A percentile compares a stretch with the other conserved stretches of the same genome.
Evolutionary conservation across 2,329 filamentous ascomycete species (phyloP).

Genomic region (Microcyclosporella mali): DNA sequence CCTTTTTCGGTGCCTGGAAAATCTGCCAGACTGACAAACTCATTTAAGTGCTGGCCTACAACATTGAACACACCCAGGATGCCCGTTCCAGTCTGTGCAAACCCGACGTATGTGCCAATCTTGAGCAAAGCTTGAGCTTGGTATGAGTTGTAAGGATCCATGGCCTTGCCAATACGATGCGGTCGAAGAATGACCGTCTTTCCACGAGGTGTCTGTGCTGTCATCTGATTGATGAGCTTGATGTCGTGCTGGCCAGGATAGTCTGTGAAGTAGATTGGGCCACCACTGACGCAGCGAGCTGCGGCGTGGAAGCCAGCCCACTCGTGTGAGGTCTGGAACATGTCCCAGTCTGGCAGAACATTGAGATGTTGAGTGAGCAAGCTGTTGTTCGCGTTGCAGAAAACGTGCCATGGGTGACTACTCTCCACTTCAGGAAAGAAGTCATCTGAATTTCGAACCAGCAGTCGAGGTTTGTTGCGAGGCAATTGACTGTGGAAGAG

Average conservation of each 20-base stretch:
- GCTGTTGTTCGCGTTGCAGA: constrained; percentile 84
- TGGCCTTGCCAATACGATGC: constrained; percentile 63
- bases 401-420: constrained; percentile 91
- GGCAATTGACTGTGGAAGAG: constrained; percentile 80
- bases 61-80: constrained; percentile 85
- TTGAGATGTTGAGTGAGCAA: constrained; percentile 80
- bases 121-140: constrained; percentile 68
- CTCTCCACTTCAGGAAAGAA: constrained; percentile 79
- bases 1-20: constrained; percentile 65
- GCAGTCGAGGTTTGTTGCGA: constrained; percentile 63
- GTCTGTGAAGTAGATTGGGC: constrained; percentile 92
- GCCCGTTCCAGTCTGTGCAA: constrained; percentile 60
- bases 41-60: constrained; percentile 54
- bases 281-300: constrained; percentile 80
- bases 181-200: constrained; percentile 78
- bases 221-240: constrained; percentile 71
- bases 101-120: constrained; percentile 70
- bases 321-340: constrained; percentile 62
- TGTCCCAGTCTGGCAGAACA: constrained; percentile 76
- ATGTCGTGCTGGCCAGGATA: constrained; percentile 75
- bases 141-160: constrained; percentile 69
- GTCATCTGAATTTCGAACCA: constrained; percentile 82
- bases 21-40: constrained; percentile 62
- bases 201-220: constrained; percentile 62
- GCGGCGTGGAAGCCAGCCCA: constrained; percentile 85